Percentiles rank a stretch among this genome's conserved stretches.
These are phyloP conservation scores for Trypanosomatidae sp. DNA, from an alignment of 208 protist species.

Conservation along the genomic window DNA sequence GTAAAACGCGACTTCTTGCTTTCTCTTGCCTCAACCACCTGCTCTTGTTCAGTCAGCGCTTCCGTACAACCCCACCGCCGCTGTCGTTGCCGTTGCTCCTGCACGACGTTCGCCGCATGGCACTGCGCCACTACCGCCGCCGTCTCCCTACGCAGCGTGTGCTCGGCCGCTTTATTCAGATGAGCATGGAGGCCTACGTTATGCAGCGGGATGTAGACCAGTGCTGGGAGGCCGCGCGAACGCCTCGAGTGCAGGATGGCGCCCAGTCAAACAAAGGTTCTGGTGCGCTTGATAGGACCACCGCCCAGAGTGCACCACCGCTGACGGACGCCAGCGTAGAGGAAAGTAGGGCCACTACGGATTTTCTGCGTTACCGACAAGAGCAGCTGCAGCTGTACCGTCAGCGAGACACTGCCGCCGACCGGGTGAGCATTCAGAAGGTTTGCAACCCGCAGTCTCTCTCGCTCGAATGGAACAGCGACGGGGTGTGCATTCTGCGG, in stretches of 20 bases:
- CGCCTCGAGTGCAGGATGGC: background rate
- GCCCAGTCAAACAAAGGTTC: background rate
- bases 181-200: conserved; percentile 72
- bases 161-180: conserved; percentile 70
- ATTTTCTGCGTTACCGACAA: conserved; percentile 57
- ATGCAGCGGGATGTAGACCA: conserved; percentile 61
- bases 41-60: conserved; percentile 47
- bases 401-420: conserved; percentile 40
- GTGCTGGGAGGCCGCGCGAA: conserved; percentile 35
- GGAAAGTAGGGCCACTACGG: conserved; percentile 30
- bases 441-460: conserved; percentile 51
- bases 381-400: conserved; percentile 73
- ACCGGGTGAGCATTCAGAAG: conserved; percentile 70
- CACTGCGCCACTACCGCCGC: conserved; percentile 63
- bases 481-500: conserved; percentile 66
- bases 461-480: conserved; percentile 67
- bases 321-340: conserved; percentile 2
- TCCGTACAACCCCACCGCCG: conserved; percentile 29
- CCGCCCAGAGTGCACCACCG: background rate
- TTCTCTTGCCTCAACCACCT: conserved; percentile 76
- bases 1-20: conserved; percentile 71
- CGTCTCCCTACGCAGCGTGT: conserved; percentile 30
- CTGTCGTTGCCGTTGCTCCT: conserved; percentile 29
- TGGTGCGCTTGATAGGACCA: background rate
- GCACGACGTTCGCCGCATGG: conserved; percentile 55